phyloP scores from a whole-genome alignment of 768 basidiomycete genomes.

The Collybiopsis luxurians region DNA sequence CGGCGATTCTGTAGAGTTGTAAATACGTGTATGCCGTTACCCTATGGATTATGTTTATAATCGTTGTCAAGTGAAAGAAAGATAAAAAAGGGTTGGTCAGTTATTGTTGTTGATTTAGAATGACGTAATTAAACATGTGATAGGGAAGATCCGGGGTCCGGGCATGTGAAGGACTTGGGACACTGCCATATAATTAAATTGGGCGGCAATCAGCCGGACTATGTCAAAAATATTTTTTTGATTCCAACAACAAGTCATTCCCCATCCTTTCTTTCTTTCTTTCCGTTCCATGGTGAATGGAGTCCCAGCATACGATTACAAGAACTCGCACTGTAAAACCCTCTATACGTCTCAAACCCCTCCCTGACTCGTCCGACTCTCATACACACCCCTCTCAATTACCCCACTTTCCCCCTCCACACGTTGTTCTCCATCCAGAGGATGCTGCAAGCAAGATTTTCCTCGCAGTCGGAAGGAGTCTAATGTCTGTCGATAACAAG shows the following conservation, averaged over 20 bases:
- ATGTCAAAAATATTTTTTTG: slow-evolving; percentile 3
- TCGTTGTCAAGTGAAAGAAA: too few relatives aligned
- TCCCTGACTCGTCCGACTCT: slow-evolving; percentile 36
- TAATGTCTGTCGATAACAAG: slow-evolving; percentile 75
- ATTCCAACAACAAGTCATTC: slow-evolving; percentile 12
- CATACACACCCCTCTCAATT: slow-evolving; percentile 19
- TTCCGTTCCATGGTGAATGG: slow-evolving; percentile 14
- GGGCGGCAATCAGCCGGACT: background rate
- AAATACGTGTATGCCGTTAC: too few relatives aligned
- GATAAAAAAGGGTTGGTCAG: too few relatives aligned
- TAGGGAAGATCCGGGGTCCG: too few relatives aligned
- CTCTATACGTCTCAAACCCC: slow-evolving; percentile 46
- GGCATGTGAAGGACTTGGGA: too few relatives aligned
- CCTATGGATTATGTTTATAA: too few relatives aligned
- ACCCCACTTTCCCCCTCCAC: slow-evolving; percentile 38
- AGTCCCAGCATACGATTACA: background rate
- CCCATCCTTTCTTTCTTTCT: slow-evolving; percentile 25
- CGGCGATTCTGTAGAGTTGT: too few relatives aligned
- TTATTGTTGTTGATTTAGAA: too few relatives aligned
- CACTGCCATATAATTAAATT: too few relatives aligned
- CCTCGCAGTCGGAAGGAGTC: slow-evolving; percentile 67
- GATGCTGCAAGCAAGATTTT: slow-evolving; percentile 73
- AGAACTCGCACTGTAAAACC: slow-evolving; percentile 37
- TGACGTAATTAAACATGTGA: too few relatives aligned
- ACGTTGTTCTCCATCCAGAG: slow-evolving; percentile 70